Percentiles rank a stretch among this genome's conserved stretches.
phyloP scores from a whole-genome alignment of 2,329 filamentous ascomycete species.

The Incumbomyces delicatus region DNA sequence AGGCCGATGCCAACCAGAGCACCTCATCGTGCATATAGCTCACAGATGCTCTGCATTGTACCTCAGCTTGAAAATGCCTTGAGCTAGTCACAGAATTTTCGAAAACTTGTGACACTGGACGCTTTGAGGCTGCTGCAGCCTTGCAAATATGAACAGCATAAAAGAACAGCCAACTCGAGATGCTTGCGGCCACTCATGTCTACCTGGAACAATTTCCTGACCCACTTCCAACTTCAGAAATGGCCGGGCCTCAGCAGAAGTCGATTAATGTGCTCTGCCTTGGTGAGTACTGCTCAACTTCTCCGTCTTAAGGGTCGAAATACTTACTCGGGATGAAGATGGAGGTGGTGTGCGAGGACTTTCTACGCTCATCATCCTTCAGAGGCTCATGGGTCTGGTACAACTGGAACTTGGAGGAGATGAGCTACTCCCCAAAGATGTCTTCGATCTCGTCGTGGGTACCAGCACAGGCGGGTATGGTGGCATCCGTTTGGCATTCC shows the following conservation, averaged over 20 bases:
- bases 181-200: neutral
- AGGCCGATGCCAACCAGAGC: too few relatives aligned
- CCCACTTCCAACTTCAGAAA: neutral
- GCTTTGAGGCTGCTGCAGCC: too few relatives aligned
- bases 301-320: neutral
- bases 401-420: constrained; percentile 1
- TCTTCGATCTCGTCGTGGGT: constrained; percentile 16
- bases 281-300: neutral
- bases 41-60: too few relatives aligned
- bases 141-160: too few relatives aligned
- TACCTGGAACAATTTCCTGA: neutral
- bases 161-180: neutral
- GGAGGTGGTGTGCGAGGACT: constrained; percentile 14
- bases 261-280: neutral
- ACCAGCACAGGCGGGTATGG: constrained; percentile 17
- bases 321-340: constrained; percentile 12
- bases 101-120: too few relatives aligned
- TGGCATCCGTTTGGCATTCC: too few relatives aligned
- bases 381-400: neutral
- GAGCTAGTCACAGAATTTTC: too few relatives aligned
- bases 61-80: too few relatives aligned
- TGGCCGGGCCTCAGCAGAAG: neutral
- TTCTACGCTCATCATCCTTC: constrained; percentile 13
- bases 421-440: constrained; percentile 9
- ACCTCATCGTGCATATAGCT: too few relatives aligned